Base-by-base conservation (phyloP, 257 asterid species). In the Phtheirospermum japonicum region DNA sequence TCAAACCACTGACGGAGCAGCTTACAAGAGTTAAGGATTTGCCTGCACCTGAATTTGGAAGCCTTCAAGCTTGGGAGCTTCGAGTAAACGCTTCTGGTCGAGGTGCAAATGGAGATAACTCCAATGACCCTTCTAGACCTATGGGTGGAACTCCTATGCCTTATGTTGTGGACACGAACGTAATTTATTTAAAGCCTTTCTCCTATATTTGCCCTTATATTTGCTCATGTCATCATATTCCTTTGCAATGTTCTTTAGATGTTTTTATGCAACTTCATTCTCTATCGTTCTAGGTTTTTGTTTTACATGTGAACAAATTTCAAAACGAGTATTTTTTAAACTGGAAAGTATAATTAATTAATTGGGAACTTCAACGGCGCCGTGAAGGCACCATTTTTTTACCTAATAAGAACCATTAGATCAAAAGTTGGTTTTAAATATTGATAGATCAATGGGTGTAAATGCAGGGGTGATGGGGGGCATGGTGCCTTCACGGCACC, bases 101-200 rank as follows among this genome's bases (percentile, higher is more conserved):
- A 63, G 82, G 77, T 71, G 84, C 71, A 70, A 81, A 84, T 73
- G 95, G 95, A 48, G 96, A 82, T 50, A 69, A 67, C 73, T 64
- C 67, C 54, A 73, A 77, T 56, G 94, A 85, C 71, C 85, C 86
- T 65, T 81, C 88, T 45, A 81, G 72, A 71, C 72, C 83, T 73
- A 45, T 79, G 18, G 94, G 96, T 58, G 91, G 88, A 75, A 80
- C 97, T 75, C 93, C 96, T 37, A 85, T 93, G 99, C 98, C 94
- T 18, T 83, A 74, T 67, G 73, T 88, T 64, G 99, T 96, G 67
- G 95, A 89, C 75, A 85, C 97, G 45, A 85, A 89, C 92, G 99
- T 88, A 58, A 56, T 42, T 68, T 54, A 23, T 26, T 51, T 66
- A 28, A 40, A 49, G 33, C 45, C 63, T 65, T 71, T 60, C 26